Evolutionary conservation across 148 eudicot genomes (phyloP).

Genomic region (Vaccinium corymbosum): DNA sequence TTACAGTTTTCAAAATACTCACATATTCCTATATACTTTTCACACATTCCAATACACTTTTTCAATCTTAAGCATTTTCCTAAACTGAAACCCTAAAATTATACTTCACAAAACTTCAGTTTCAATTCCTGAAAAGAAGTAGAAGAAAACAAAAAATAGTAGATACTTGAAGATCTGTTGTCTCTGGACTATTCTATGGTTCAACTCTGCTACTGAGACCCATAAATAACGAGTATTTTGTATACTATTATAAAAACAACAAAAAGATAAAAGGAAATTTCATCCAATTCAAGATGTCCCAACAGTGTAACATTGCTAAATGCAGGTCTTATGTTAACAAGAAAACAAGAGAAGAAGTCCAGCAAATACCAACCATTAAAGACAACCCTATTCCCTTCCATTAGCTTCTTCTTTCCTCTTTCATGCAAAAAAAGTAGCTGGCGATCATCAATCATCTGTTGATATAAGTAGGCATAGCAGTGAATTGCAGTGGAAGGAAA

Average conservation of each 20-base stretch:
- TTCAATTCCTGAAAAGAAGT: not conserved
- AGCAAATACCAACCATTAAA: slow-evolving; percentile 53
- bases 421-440: slow-evolving; percentile 69
- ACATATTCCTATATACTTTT: too few relatives aligned
- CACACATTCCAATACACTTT: too few relatives aligned
- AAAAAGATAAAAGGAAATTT: not conserved
- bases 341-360: not conserved
- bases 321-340: not conserved
- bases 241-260: not conserved
- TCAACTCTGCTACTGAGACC: not conserved
- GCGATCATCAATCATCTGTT: slow-evolving; percentile 61
- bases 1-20: too few relatives aligned
- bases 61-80: too few relatives aligned
- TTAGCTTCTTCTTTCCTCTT: slow-evolving; percentile 75
- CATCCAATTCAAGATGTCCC: not conserved
- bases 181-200: not conserved
- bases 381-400: slow-evolving; percentile 71
- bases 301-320: not conserved
- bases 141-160: not conserved
- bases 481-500: not conserved
- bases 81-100: too few relatives aligned
- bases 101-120: not conserved
- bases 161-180: not conserved
- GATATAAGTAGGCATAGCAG: slow-evolving; percentile 14
- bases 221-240: not conserved